phyloP scores from a whole-genome alignment of 345 rosid genomes.

The Eucalyptus cloeziana region DNA sequence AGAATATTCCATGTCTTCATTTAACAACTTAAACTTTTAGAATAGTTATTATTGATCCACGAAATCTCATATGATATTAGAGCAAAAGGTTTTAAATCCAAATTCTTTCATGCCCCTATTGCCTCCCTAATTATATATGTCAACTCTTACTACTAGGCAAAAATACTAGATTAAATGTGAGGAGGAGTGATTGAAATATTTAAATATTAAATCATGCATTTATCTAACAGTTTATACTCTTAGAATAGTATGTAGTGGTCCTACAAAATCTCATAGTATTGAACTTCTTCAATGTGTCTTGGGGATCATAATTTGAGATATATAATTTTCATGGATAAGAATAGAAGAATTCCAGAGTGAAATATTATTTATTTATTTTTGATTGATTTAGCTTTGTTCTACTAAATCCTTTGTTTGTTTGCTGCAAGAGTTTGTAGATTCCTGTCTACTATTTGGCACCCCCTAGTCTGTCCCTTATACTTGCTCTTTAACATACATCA shows the following conservation, averaged over 20 bases:
- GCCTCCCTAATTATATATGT: neutral
- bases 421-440: neutral
- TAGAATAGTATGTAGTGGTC: neutral
- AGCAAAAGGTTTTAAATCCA: accelerated
- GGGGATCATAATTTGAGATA: neutral
- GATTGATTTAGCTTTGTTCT: neutral
- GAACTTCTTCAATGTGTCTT: neutral
- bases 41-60: no score
- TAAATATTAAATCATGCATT: no score
- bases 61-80: neutral
- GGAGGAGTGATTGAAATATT: neutral
- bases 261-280: neutral
- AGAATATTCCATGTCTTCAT: neutral
- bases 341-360: neutral
- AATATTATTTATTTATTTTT: neutral
- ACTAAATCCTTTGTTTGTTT: neutral
- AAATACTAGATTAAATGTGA: neutral
- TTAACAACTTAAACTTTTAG: neutral
- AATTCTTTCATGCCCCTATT: neutral
- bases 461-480: neutral
- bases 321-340: neutral
- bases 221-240: no score
- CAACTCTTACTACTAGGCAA: neutral
- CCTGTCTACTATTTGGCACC: neutral
- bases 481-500: neutral